phyloP scores from a whole-genome alignment of 495 filamentous ascomycete genomes.

The Niebla homalea region DNA sequence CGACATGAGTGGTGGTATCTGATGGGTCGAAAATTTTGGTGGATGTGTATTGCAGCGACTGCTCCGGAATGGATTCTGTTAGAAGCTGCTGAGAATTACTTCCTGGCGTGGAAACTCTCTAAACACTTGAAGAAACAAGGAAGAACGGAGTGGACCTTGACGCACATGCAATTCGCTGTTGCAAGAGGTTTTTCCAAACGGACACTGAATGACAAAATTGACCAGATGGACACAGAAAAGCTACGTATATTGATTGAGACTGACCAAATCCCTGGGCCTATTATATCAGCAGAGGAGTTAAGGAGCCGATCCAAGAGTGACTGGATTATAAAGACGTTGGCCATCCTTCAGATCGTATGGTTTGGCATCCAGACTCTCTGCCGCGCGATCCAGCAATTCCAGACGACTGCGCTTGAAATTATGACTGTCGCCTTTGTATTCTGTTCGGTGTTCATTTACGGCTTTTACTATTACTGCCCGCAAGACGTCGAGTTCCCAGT shows the following conservation, averaged over 20 bases:
- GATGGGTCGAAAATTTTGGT: neutral
- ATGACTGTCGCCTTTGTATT: slow-evolving; percentile 20
- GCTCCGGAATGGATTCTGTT: neutral
- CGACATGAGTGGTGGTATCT: neutral
- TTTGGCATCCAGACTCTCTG: slow-evolving; percentile 18
- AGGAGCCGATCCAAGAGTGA: slow-evolving; percentile 15
- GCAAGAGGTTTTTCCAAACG: slow-evolving; percentile 18
- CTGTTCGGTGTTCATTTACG: slow-evolving; percentile 12
- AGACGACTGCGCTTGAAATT: slow-evolving; percentile 22
- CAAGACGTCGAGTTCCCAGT: slow-evolving; percentile 11
- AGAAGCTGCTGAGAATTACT: neutral
- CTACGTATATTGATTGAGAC: neutral
- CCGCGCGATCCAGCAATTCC: slow-evolving; percentile 9
- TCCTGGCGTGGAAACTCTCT: neutral
- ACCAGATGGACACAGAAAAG: neutral
- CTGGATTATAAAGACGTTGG: slow-evolving; percentile 19
- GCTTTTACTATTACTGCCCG: neutral
- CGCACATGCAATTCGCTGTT: slow-evolving; percentile 19
- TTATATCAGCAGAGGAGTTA: slow-evolving; percentile 4
- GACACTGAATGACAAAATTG: neutral
- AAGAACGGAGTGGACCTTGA: slow-evolving; percentile 11
- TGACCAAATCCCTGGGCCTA: neutral
- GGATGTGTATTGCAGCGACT: neutral
- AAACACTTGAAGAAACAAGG: neutral
- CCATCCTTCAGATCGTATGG: slow-evolving; percentile 20